These are phyloP conservation scores for Pleurotus djamor DNA, from an alignment of 768 basidiomycete genomes.

Conservation along the genomic window DNA sequence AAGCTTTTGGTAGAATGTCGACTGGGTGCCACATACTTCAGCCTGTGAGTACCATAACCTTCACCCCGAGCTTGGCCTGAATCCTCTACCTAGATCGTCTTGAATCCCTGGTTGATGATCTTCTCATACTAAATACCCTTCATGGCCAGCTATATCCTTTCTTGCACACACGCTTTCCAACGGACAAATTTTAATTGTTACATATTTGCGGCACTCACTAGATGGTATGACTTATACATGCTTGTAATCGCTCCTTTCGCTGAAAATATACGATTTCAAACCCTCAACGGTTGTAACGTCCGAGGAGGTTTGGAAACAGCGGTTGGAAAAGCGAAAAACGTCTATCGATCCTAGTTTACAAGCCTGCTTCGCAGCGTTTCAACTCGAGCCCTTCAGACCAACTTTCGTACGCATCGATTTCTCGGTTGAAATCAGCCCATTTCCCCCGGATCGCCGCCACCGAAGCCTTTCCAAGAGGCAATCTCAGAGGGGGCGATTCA, in stretches of 20 bases:
- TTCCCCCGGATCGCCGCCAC: neutral
- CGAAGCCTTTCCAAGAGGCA: neutral
- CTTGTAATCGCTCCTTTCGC: too few relatives aligned
- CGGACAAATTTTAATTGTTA: neutral
- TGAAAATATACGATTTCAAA: too few relatives aligned
- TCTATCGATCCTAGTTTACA: too few relatives aligned
- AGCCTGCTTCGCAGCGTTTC: neutral
- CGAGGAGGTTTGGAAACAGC: too few relatives aligned
- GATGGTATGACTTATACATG: too few relatives aligned
- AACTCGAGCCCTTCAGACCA: neutral
- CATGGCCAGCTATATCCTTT: neutral
- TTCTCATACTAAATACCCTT: constrained; percentile 53
- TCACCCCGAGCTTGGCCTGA: constrained; percentile 4
- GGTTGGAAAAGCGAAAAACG: too few relatives aligned
- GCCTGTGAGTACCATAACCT: constrained; percentile 46
- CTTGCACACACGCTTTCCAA: neutral
- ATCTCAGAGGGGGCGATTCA: neutral
- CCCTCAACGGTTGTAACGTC: too few relatives aligned
- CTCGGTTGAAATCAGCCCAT: neutral
- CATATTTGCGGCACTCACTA: too few relatives aligned
- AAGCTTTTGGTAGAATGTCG: too few relatives aligned
- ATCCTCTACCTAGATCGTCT: constrained; percentile 29
- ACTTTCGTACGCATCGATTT: neutral
- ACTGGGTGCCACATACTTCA: constrained; percentile 67
- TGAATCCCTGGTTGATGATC: constrained; percentile 57